Evolutionary conservation across 2,329 filamentous ascomycete species (phyloP), one percentile per base, ranked within the genome.

Genomic region (Ophiosphaerella narmari): DNA sequence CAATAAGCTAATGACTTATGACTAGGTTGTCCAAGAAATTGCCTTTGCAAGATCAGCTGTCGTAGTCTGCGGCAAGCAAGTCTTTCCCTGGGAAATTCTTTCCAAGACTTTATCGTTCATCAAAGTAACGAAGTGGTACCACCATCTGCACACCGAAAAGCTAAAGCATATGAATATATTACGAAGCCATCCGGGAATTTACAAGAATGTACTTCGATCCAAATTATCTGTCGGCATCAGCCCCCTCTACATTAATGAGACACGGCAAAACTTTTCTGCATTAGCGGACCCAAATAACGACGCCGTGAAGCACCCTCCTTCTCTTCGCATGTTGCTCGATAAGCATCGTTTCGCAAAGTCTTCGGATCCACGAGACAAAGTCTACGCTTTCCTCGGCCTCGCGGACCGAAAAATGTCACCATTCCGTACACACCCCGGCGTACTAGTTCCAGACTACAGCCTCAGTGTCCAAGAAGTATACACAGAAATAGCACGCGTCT

Each of bases 311-410:
- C 37, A 36, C 26, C 24, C 45, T 32, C 59, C 53, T 37, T 47
- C 62, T 24, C 44, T 65, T n/a, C 46, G 56, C 5, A 43, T 60
- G 45, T 45, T 68, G 5, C 35, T 68, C 4, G 56, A 62, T 21
- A 63, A 60, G 26, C 64, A 66, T 36, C 57, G 65, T 26, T 63
- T 61, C 40, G 57, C 59, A 2, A 49, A 57, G 6, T 62, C 63
- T 7, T 65, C 61, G 2, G 63, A 69, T 48, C 58, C 65, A 7
- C 52, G 66, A 16, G 66, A 69, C 44, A 69, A 69, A 41, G 57
- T 69, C 2, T 68, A 66, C 38, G 63, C 65, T 7, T 60, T 69
- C 33, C 56, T 69, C 4, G 61, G 64, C 3, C 50, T 68, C 2
- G 60, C 62, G 11, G 54, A 59, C 18, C 40, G 46, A 21, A 49